phyloP scores from a whole-genome alignment of 2,329 filamentous ascomycete species.

The Emmonsiellopsis sp. region DNA sequence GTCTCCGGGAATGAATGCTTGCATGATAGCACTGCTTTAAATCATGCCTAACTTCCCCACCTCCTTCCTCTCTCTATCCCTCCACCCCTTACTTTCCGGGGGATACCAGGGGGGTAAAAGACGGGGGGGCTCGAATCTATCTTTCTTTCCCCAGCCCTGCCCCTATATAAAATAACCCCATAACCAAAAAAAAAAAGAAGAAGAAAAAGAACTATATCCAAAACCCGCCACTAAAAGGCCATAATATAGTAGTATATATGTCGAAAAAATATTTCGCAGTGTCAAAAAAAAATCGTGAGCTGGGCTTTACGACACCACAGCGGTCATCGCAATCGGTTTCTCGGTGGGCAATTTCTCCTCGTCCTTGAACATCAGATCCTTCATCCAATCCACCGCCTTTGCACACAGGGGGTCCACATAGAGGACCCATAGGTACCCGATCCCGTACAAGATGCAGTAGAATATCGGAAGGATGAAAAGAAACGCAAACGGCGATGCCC shows the following conservation, averaged over 20 bases:
- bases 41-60: not conserved
- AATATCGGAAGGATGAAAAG: conserved; percentile 12
- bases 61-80: no score
- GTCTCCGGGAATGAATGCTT: no score
- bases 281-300: not conserved
- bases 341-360: conserved; percentile 7
- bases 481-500: conserved; percentile 6
- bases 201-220: not conserved
- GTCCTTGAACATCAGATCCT: conserved; percentile 10
- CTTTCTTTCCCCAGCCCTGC: no score
- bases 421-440: conserved; percentile 10
- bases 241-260: not conserved
- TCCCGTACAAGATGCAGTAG: conserved; percentile 9
- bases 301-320: not conserved
- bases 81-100: no score
- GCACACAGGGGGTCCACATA: conserved; percentile 12
- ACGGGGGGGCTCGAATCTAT: no score
- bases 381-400: conserved; percentile 10
- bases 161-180: no score
- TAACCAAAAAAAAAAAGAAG: not conserved
- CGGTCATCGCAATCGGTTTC: conserved; percentile 8
- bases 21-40: not conserved
- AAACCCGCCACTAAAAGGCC: not conserved
- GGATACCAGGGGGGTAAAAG: no score
- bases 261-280: no score